Base-by-base conservation (phyloP, 176 grass and related monocot genomes). In the Carex cristatella region DNA sequence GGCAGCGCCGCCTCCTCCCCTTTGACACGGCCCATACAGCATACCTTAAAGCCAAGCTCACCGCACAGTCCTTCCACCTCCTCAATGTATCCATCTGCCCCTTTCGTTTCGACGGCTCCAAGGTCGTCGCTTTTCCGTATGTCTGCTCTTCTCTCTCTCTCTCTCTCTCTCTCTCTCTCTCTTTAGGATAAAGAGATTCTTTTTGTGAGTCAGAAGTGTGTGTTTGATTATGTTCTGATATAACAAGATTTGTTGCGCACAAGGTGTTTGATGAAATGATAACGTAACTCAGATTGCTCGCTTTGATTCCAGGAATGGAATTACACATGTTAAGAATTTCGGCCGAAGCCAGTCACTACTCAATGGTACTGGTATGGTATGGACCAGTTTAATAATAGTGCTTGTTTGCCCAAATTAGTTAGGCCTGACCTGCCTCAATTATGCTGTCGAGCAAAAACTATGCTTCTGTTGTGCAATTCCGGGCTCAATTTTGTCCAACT, bases 81-180 rank as follows among this genome's bases (percentile, higher is more conserved):
- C 86, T 95, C 51, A 93, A 98, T 69, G n/a, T 98, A 33, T 79
- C 93, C 18, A 54, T 98, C 56, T 98, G 93, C 83, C 95, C 93
- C 27, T 95, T 98, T 88, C 81, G 70, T 49, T 3, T 93, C 13
- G 37, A 60, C 2, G 75, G 91, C 15, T 87, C 88, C 14, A 91
- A 88, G 44, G 75, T 95, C 55, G 51, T 95, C 23, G 91, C 93
- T 27, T 93, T 85, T 72, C 95, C 93, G 95, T 98, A 87, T 84
- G 88, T 38, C 56, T 79, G 0, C 42, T 30, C 42, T 31, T 74
- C 5, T 60, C 31, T 55, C 42, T 23, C 23, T 23, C 23, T 23
- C 23, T 23, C 23, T 23, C 23, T 23, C 23, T 23, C 42, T 23
- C 23, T 23, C 23, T 23, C 23, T 23, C 23, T 23, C 23, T 23